phyloP scores from a whole-genome alignment of 2,329 filamentous ascomycete genomes.

The Neonectria faginata region DNA sequence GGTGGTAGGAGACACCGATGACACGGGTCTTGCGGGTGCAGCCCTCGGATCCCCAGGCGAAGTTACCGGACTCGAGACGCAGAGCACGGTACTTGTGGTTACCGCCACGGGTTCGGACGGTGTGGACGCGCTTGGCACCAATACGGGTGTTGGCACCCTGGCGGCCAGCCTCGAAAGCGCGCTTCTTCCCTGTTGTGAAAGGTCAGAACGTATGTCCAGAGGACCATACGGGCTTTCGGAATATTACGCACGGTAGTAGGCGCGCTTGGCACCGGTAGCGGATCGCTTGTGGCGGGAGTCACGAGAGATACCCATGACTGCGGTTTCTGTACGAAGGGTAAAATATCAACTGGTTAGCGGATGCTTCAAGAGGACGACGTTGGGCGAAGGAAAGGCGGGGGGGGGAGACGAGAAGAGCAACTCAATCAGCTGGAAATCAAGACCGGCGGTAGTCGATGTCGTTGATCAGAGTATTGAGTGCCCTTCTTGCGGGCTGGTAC shows the following conservation, averaged over 20 bases:
- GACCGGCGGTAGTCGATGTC: constrained; percentile 37
- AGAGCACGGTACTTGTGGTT: constrained; percentile 99
- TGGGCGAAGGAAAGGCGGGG: constrained; percentile 9
- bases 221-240: constrained; percentile 75
- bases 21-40: constrained; percentile 99
- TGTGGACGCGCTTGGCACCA: constrained; percentile 94
- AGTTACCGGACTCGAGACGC: constrained; percentile 98
- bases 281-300: constrained; percentile 99
- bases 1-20: constrained; percentile 98
- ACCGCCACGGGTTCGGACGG: constrained; percentile 95
- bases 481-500: constrained; percentile 45
- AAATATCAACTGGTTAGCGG: constrained; percentile 40
- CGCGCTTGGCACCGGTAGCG: constrained; percentile 97
- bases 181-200: constrained; percentile 85
- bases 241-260: constrained; percentile 83
- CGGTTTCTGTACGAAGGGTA: constrained; percentile 67
- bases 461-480: constrained; percentile 42
- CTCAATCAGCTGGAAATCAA: constrained; percentile 41
- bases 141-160: constrained; percentile 99
- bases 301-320: constrained; percentile 99
- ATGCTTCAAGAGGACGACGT: constrained; percentile 13
- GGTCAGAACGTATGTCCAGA: constrained; percentile 78
- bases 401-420: constrained; percentile 27
- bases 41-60: constrained; percentile 98
- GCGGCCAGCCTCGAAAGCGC: constrained; percentile 99